Percentiles rank a stretch among this genome's conserved stretches.
Conservation (phyloP, 805 yeast species). For the Candida vartiovaarae region DNA sequence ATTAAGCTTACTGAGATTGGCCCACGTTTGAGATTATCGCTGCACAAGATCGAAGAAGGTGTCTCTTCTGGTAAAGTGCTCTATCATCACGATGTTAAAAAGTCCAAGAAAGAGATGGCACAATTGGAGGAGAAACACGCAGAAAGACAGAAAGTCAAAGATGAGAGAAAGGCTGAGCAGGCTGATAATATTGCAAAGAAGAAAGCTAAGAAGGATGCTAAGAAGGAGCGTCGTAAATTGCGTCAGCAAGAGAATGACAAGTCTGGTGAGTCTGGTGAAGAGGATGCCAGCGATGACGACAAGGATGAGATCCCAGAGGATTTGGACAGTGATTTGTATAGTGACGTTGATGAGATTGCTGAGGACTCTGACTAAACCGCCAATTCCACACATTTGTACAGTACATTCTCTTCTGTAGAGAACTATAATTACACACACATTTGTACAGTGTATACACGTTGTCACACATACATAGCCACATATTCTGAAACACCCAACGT, state of each 20-base stretch:
- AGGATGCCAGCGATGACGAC: slow-evolving; percentile 29
- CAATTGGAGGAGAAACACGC: slow-evolving; percentile 64
- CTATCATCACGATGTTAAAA: slow-evolving; percentile 66
- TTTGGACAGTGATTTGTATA: slow-evolving; percentile 39
- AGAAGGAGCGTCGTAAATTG: slow-evolving; percentile 60
- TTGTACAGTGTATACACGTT: too few relatives aligned
- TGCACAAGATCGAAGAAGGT: slow-evolving; percentile 89
- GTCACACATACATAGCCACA: too few relatives aligned
- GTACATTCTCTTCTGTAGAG: too few relatives aligned
- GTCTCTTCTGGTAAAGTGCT: slow-evolving; percentile 83
- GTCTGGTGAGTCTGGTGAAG: slow-evolving; percentile 29
- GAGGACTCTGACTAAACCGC: background rate
- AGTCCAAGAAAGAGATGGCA: slow-evolving; percentile 53
- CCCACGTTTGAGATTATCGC: slow-evolving; percentile 71
- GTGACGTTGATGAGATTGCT: slow-evolving; percentile 31
- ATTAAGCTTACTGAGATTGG: slow-evolving; percentile 90
- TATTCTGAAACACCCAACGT: too few relatives aligned
- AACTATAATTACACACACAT: too few relatives aligned
- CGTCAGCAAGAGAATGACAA: slow-evolving; percentile 34
- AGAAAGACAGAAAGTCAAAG: slow-evolving; percentile 52
- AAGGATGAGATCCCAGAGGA: slow-evolving; percentile 37
- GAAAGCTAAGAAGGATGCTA: slow-evolving; percentile 64
- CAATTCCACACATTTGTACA: too few relatives aligned
- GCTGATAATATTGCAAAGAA: slow-evolving; percentile 70
- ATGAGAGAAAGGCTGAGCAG: slow-evolving; percentile 69